These are phyloP conservation scores for Cryptococcus sp. DNA, from an alignment of 1,284 basidiomycete genomes.

Conservation along the genomic window DNA sequence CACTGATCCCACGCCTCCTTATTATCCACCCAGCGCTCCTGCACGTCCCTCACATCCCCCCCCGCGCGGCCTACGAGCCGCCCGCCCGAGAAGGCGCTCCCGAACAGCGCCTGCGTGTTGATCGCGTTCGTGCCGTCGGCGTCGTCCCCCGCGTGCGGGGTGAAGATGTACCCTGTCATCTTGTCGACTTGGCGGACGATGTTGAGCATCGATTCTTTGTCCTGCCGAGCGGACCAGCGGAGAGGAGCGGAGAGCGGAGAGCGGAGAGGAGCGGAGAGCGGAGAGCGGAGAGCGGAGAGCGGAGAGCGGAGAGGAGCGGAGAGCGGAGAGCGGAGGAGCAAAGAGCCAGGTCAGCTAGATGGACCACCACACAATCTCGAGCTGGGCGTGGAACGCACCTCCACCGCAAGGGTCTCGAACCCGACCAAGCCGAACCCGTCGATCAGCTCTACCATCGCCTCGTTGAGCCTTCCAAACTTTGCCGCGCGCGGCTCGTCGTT, in stretches of 20 bases:
- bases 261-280: too few relatives aligned
- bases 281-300: too few relatives aligned
- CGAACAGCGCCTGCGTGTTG: constrained; percentile 64
- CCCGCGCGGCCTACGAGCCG: constrained; percentile 50
- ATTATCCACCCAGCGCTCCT: constrained; percentile 83
- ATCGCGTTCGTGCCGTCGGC: constrained; percentile 57
- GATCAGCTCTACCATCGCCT: constrained; percentile 83
- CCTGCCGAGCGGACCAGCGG: constrained; percentile 60
- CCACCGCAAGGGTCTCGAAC: constrained; percentile 95
- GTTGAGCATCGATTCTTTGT: constrained; percentile 88
- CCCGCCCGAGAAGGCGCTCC: constrained; percentile 59
- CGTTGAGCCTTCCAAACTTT: constrained; percentile 74
- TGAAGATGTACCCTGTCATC: constrained; percentile 81
- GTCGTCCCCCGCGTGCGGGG: constrained; percentile 53
- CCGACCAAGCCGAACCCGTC: constrained; percentile 93
- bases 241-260: too few relatives aligned
- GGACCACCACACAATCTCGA: neutral
- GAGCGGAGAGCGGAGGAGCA: too few relatives aligned
- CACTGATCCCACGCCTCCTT: constrained; percentile 71
- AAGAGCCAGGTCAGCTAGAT: neutral
- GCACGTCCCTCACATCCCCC: constrained; percentile 70
- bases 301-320: too few relatives aligned
- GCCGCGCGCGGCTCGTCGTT: constrained; percentile 58
- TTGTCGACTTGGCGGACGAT: constrained; percentile 77
- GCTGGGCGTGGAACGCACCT: constrained; percentile 56